phyloP scores from a whole-genome alignment of 331 rosid genomes.

The Malus hybrid region DNA sequence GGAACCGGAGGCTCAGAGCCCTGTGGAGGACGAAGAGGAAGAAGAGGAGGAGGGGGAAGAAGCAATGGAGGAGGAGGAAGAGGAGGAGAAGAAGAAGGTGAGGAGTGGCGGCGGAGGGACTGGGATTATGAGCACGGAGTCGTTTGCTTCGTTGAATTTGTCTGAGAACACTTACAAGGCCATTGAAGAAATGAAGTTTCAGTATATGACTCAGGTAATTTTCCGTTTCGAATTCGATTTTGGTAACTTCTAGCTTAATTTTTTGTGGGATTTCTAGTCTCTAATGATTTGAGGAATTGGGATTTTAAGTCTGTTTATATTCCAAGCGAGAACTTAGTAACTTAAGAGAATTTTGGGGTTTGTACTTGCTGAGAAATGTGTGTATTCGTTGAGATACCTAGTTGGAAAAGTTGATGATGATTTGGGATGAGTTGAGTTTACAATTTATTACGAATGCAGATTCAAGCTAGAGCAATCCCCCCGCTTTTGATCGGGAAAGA shows the following conservation, averaged over 20 bases:
- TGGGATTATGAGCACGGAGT: constrained; percentile 63
- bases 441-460: constrained; percentile 33
- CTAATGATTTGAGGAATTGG: background rate
- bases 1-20: background rate
- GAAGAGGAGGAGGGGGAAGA: background rate
- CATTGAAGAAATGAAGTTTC: constrained; percentile 59
- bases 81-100: constrained; percentile 23
- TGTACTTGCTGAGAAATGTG: background rate
- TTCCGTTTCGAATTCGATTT: background rate
- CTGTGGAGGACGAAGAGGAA: background rate
- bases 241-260: background rate
- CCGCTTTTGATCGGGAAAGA: constrained; percentile 69
- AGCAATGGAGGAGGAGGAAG: constrained; percentile 5
- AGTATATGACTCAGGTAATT: constrained; percentile 76
- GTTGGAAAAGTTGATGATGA: background rate
- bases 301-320: background rate
- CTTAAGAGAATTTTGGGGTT: background rate
- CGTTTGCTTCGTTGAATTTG: constrained; percentile 49
- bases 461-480: constrained; percentile 80
- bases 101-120: constrained; percentile 30
- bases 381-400: background rate
- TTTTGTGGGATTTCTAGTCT: no score
- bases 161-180: constrained; percentile 57
- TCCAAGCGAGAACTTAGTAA: background rate
- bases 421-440: background rate